Evolutionary conservation across 176 grass and related monocot genomes (phyloP).

Genomic region (Carex myosuroides): DNA sequence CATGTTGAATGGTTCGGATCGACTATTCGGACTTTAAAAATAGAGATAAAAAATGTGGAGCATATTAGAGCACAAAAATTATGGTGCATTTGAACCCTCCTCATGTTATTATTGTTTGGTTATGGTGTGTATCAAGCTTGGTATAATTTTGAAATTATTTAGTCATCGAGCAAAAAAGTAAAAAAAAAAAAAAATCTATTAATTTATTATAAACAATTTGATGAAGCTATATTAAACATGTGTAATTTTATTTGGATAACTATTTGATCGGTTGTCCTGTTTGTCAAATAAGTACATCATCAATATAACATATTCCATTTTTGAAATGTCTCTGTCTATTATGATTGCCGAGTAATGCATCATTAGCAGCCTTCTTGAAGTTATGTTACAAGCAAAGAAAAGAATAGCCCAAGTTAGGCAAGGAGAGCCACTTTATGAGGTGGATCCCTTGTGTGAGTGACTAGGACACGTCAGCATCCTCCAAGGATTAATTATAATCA

Average conservation of each 20-base stretch:
- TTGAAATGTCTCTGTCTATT: neutral
- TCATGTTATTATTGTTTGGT: neutral
- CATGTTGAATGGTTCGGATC: too few species aligned
- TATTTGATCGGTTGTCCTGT: neutral
- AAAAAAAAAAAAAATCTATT: too few species aligned
- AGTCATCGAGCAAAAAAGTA: too few species aligned
- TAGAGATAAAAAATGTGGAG: too few species aligned
- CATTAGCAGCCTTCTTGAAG: neutral
- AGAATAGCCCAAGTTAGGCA: neutral
- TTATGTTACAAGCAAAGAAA: neutral
- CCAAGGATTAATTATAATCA: neutral
- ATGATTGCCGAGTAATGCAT: neutral
- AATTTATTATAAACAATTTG: too few species aligned
- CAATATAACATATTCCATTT: neutral
- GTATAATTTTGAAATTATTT: too few species aligned
- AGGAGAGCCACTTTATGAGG: neutral
- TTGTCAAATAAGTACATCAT: neutral
- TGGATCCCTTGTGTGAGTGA: conserved; percentile 20
- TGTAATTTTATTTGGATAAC: neutral
- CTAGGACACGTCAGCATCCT: conserved; percentile 18
- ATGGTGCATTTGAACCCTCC: too few species aligned
- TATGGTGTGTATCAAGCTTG: neutral
- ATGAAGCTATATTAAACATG: too few species aligned
- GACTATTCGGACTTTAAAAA: too few species aligned
- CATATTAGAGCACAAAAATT: too few species aligned